A percentile compares a stretch with the other conserved stretches of the same genome.
These are phyloP conservation scores for Phytophthora sp. DNA, from an alignment of 352 stramenopile species.

Conservation along the genomic window DNA sequence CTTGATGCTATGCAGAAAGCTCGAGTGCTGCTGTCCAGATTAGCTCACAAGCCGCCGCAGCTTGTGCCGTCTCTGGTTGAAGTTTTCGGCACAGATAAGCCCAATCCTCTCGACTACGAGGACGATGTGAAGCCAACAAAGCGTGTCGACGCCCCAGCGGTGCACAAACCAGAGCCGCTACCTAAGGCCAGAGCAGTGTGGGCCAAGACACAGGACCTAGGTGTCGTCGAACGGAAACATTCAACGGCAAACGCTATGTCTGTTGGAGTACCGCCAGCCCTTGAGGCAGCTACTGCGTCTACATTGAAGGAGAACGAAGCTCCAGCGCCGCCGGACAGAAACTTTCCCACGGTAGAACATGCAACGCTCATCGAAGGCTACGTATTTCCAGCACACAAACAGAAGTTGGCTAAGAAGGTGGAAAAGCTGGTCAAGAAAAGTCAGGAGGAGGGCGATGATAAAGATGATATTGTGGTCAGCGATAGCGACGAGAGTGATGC, in stretches of 20 bases:
- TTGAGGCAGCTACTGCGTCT: conserved; percentile 16
- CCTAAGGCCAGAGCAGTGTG: conserved; percentile 71
- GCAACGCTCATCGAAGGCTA: conserved; percentile 85
- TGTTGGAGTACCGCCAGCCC: conserved; percentile 27
- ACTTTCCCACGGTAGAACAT: conserved; percentile 64
- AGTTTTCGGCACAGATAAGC: conserved; percentile 81
- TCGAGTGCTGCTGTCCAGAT: conserved; percentile 58
- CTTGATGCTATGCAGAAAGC: conserved; percentile 60
- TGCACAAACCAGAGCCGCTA: conserved; percentile 11
- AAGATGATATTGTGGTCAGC: conserved; percentile 64
- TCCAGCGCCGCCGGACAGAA: conserved; percentile 37
- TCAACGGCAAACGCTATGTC: conserved; percentile 34
- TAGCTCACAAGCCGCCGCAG: conserved; percentile 80
- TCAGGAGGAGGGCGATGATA: conserved; percentile 28
- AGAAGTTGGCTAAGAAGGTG: conserved; percentile 75
- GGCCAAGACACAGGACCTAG: conserved; percentile 76
- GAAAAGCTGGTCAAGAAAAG: conserved; percentile 57
- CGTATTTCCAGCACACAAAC: conserved; percentile 84
- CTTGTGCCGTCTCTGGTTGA: conserved; percentile 79
- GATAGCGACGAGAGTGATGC: conserved; percentile 77
- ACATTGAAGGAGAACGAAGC: conserved; percentile 54
- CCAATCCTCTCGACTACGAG: conserved; percentile 74
- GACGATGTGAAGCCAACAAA: conserved; percentile 27
- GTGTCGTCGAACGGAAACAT: conserved; percentile 65
- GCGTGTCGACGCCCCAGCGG: neutral